Base-by-base conservation (phyloP, 768 basidiomycete genomes). In the Rhodosporidiobolus odoratus region DNA sequence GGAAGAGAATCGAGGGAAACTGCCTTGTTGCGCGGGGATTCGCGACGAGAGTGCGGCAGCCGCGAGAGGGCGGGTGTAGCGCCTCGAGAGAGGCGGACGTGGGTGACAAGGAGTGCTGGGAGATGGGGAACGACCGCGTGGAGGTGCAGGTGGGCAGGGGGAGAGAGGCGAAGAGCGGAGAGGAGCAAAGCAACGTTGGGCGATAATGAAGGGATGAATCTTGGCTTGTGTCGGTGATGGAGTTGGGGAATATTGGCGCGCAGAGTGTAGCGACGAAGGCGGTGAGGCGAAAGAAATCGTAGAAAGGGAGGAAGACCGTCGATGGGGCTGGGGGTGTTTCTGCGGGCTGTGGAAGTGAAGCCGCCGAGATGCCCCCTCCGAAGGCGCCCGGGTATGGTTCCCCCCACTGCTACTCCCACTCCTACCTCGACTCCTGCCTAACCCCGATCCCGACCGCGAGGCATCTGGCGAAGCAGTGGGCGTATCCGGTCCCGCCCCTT, bases 41-140 rank as follows among this genome's bases (percentile, higher is more conserved):
- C 57, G 47, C 0, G 52, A 17, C 19, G 58, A 41, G 34, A 65
- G 41, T 43, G 35, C 32, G 38, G 68, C 23, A n/a, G 34, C 23
- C 15, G 52, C 30, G 21, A 40, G 17, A 3, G 62, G n/a, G 21
- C 61, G 62, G 23, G 50, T 54, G 48, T 70, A 65, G 5, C 68
- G 48, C 16, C 21, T 21, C n/a, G 68, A 69, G 32, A 70, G 50
- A 12, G 58, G 63, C 30, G 19, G 19, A 27, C n/a, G 58, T 3
- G 27, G 8, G 58, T 4, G 25, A 16, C n/a, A 6, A 27, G 38
- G 58, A 40, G 35, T 9, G 34, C 25, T 12, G 27, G 5, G 58
- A 27, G 38, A 40, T 25, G 58, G n/a, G 17, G n/a, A 27, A 43
- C 38, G 38, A 10, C 2, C 2, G 38, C 23, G 56, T 25, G 35